These are phyloP conservation scores for Tolypocladium guangdongense DNA, from an alignment of 2,329 filamentous ascomycete species.

Conservation along the genomic window DNA sequence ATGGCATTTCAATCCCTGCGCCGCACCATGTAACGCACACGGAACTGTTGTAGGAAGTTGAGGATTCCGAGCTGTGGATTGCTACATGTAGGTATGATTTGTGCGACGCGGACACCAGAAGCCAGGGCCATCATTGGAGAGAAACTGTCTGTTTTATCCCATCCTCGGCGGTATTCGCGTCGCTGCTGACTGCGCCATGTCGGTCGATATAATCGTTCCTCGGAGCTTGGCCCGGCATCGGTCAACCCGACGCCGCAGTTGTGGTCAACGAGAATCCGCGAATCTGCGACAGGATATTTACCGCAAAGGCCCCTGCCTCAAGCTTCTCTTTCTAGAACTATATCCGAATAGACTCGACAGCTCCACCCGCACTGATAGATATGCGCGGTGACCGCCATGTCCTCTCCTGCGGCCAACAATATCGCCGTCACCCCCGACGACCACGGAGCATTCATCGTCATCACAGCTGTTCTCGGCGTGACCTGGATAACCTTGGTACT, in stretches of 20 bases:
- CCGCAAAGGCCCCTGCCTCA: neutral
- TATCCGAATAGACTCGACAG: neutral
- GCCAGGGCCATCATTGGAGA: neutral
- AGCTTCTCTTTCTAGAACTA: neutral
- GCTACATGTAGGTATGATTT: neutral
- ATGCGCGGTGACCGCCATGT: neutral
- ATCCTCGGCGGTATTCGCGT: neutral
- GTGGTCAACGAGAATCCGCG: neutral
- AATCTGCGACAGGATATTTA: neutral
- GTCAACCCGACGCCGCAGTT: neutral
- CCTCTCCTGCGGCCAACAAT: neutral
- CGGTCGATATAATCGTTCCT: neutral
- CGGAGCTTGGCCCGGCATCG: neutral
- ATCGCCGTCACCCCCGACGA: conserved; percentile 4
- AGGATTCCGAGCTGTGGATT: neutral
- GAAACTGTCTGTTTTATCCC: neutral
- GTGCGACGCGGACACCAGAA: neutral
- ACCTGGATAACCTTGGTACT: conserved; percentile 8
- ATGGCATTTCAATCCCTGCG: neutral
- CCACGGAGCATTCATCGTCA: conserved; percentile 8
- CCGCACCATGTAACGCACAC: neutral
- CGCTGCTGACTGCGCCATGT: neutral
- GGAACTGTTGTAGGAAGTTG: neutral
- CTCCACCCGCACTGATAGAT: neutral
- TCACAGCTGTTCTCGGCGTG: conserved; percentile 6